Evolutionary conservation across 2,329 filamentous ascomycete species (phyloP).

Genomic region (Blastomyces percursus): DNA sequence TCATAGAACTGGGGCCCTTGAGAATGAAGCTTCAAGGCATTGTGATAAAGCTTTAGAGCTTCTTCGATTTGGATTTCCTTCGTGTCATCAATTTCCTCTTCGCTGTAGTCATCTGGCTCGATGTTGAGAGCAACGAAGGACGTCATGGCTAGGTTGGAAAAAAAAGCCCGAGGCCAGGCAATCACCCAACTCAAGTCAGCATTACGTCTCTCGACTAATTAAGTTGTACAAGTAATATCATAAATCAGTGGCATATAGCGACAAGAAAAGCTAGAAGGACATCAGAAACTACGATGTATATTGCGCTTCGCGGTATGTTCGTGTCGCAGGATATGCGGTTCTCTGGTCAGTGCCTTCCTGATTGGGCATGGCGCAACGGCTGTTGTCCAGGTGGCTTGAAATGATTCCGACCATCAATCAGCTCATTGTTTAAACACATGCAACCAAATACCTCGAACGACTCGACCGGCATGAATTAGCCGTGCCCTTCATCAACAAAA

Average conservation of each 20-base stretch:
- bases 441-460: background rate
- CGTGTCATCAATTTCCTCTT: conserved; percentile 88
- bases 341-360: conserved; percentile 2
- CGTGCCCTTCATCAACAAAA: background rate
- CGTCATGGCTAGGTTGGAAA: conserved; percentile 28
- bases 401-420: background rate
- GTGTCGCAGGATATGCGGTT: background rate
- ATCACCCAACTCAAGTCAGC: background rate
- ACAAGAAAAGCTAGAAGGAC: background rate
- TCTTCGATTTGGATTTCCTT: conserved; percentile 97
- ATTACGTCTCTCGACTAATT: background rate
- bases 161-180: conserved; percentile 8
- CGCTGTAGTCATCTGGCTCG: conserved; percentile 79
- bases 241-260: background rate
- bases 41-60: conserved; percentile 87
- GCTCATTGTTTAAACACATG: background rate
- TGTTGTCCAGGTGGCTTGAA: background rate
- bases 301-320: background rate
- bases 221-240: background rate
- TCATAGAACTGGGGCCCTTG: conserved; percentile 67
- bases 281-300: background rate
- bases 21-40: conserved; percentile 78
- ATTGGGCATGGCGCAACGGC: conserved; percentile 9
- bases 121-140: conserved; percentile 84
- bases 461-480: background rate